Conservation (phyloP, 1,139 yeast genomes). For the Blastobotrys niveus region DNA sequence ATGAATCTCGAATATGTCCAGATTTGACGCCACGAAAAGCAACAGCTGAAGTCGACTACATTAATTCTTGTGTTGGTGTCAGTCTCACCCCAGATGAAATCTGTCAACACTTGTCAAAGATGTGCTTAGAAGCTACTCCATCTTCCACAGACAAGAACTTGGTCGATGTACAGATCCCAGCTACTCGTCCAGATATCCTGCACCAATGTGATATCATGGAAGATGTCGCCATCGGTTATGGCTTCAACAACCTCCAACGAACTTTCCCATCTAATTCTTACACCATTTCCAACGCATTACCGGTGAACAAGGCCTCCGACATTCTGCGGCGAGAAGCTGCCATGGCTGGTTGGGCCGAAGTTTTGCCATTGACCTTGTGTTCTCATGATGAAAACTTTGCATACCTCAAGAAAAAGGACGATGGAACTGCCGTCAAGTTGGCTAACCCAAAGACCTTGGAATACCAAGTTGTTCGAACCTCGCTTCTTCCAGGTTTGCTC, state of each 20-base stretch:
- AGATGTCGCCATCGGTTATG: slow-evolving; percentile 95
- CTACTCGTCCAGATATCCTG: slow-evolving; percentile 90
- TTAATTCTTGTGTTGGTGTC: slow-evolving; percentile 88
- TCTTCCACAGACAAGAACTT: slow-evolving; percentile 45
- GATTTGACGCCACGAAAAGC: slow-evolving; percentile 59
- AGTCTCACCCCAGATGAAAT: slow-evolving; percentile 64
- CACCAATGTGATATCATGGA: slow-evolving; percentile 99
- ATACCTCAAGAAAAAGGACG: slow-evolving; percentile 71
- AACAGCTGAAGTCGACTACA: slow-evolving; percentile 74
- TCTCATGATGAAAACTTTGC: slow-evolving; percentile 96
- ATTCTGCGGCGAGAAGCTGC: slow-evolving; percentile 87
- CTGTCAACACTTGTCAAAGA: slow-evolving; percentile 60
- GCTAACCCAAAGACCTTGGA: slow-evolving; percentile 96
- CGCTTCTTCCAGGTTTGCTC: slow-evolving; percentile 87
- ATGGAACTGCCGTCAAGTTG: slow-evolving; percentile 75
- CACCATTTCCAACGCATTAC: slow-evolving; percentile 80
- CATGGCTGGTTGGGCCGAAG: slow-evolving; percentile 95
- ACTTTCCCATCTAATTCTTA: slow-evolving; percentile 77
- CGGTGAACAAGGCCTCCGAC: slow-evolving; percentile 85
- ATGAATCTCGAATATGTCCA: slow-evolving; percentile 73
- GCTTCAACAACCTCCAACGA: slow-evolving; percentile 80
- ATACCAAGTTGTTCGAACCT: slow-evolving; percentile 96
- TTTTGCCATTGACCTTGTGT: slow-evolving; percentile 88
- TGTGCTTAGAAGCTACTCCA: slow-evolving; percentile 69
- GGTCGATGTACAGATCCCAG: slow-evolving; percentile 73